Conservation (phyloP, 495 filamentous ascomycete genomes). For the Hypoxylon fuscum region DNA sequence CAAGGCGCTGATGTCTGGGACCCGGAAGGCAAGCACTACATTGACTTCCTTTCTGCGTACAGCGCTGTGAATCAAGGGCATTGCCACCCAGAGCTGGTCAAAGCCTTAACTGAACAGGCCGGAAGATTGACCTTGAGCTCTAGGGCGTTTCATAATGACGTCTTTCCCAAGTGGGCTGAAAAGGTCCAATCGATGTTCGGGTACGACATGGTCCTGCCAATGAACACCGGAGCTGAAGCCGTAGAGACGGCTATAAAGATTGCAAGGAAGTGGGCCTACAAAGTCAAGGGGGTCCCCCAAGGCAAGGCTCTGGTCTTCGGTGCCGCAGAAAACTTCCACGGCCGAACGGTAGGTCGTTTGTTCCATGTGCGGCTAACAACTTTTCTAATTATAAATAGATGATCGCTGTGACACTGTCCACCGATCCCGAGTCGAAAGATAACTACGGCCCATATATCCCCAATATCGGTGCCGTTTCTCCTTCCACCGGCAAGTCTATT, state of each 20-base stretch:
- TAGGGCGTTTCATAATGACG: conserved; percentile 98
- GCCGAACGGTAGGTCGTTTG: conserved; percentile 77
- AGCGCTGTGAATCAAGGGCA: conserved; percentile 98
- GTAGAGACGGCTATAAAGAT: conserved; percentile 98
- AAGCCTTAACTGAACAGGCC: conserved; percentile 89
- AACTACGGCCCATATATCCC: conserved; percentile 98
- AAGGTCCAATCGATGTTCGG: conserved; percentile 87
- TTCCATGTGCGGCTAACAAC: not conserved
- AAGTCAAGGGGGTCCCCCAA: conserved; percentile 88
- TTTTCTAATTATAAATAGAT: conserved; percentile 67
- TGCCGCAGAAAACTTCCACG: conserved; percentile 94
- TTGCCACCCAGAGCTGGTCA: conserved; percentile 94
- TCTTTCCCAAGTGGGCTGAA: conserved; percentile 95
- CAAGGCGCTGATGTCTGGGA: conserved; percentile 93
- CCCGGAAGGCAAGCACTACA: conserved; percentile 94
- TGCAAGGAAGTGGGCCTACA: conserved; percentile 98
- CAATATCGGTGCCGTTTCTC: conserved; percentile 79
- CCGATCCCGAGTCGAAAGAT: conserved; percentile 92
- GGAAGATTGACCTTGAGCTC: conserved; percentile 91
- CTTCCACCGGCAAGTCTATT: conserved; percentile 79
- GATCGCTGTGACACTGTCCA: conserved; percentile 92
- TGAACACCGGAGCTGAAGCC: conserved; percentile 99
- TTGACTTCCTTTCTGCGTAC: conserved; percentile 98
- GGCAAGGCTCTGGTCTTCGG: conserved; percentile 86
- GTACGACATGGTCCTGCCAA: conserved; percentile 98